Percentiles rank a stretch among this genome's conserved stretches.
Conservation (phyloP, 2,329 filamentous ascomycete genomes). For the Pseudogymnoascus sp. region DNA sequence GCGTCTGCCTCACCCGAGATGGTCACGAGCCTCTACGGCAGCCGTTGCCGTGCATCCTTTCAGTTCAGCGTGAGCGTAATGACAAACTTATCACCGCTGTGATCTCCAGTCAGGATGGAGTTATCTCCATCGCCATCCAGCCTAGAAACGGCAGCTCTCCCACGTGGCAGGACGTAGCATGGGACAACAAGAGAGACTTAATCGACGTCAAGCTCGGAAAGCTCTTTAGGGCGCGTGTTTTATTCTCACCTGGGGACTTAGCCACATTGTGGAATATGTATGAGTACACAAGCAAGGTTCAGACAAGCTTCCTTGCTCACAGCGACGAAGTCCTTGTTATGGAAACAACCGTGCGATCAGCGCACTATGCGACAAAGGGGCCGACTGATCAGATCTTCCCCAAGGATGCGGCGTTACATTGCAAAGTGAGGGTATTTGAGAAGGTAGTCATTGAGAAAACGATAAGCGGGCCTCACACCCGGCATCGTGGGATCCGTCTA, state of each 20-base stretch:
- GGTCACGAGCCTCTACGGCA: constrained; percentile 62
- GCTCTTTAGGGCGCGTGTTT: constrained; percentile 65
- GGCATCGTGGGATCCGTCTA: constrained; percentile 74
- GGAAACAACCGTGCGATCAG: constrained; percentile 60
- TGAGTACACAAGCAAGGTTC: constrained; percentile 73
- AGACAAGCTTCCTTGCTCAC: constrained; percentile 60
- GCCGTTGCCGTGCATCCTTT: constrained; percentile 66
- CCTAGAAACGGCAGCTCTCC: constrained; percentile 57
- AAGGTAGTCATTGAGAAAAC: constrained; percentile 59
- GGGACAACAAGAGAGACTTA: constrained; percentile 60
- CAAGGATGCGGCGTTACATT: constrained; percentile 62
- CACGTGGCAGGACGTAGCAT: constrained; percentile 75
- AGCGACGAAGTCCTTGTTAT: constrained; percentile 65
- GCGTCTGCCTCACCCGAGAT: constrained; percentile 66
- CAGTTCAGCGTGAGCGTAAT: constrained; percentile 61
- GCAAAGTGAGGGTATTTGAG: constrained; percentile 70
- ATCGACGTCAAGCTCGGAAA: constrained; percentile 66
- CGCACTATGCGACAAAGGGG: constrained; percentile 73
- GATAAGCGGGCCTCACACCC: constrained; percentile 62
- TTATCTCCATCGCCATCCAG: constrained; percentile 68
- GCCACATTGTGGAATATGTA: constrained; percentile 74
- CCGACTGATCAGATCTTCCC: constrained; percentile 67
- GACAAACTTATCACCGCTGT: constrained; percentile 65
- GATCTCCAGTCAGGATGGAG: constrained; percentile 71
- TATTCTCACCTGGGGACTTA: constrained; percentile 70